Evolutionary conservation across 208 protist species (phyloP), one percentile per base, ranked within the genome.

Genomic region (Porcisia deanei): DNA sequence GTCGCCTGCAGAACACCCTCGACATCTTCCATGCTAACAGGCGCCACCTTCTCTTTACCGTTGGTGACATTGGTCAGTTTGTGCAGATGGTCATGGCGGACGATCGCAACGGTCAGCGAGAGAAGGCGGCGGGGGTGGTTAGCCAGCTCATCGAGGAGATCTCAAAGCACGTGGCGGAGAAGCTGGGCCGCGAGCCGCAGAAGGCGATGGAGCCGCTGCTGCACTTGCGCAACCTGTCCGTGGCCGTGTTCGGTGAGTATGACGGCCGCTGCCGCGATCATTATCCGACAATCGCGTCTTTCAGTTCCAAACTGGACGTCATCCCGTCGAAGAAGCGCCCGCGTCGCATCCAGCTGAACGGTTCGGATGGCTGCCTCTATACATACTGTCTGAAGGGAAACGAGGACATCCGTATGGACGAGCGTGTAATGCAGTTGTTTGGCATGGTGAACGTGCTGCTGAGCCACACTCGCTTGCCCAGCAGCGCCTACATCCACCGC

Each of bases 351-450:
- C 98, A 94, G 60, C 93, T 99, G 12, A 93, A 94, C 75, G 99
- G 98, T 25, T 98, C 88, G 9, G 98, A 99, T 84, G 99, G 98
- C 41, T 85, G 88, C 5, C 87, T 97, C 34, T 99, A 99, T 90
- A 85, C 88, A 25, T 99, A 99, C 92, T 96, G 99, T 60, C 89
- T 99, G 9, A 99, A 99, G 83, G 99, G 99, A 34, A 98, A 99
- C 81, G 99, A 99, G 86, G 98, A 99, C 83, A 95, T 99, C 61
- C 92, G 99, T 43, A 99, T 99, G 97, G 99, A 99, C 85, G 99
- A 99, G 91, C 94, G 99, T 34, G 99, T 99, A 39, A 99, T 99
- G 99, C 99, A 99, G 92, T 91, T 99, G 45, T 99, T 99, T 82
- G 98, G 98, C 18, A 96, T 99, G 70, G 98, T 99, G 20, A 99